Conservation (phyloP, 441 rosid genomes). For the Kokia cookei region DNA sequence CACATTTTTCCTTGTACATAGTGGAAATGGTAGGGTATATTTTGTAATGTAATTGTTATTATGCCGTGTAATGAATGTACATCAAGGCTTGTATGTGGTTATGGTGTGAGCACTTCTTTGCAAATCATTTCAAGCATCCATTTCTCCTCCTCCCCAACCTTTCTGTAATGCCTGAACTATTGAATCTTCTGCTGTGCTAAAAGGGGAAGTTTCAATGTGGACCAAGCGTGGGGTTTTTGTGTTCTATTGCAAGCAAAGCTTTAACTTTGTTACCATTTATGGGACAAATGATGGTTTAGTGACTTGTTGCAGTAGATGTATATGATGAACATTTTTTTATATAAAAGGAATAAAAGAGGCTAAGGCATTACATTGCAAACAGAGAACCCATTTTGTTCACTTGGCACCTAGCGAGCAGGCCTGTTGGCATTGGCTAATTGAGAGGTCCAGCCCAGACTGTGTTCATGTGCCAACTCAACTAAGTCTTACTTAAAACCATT, state of each 20-base stretch:
- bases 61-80: conserved; percentile 3
- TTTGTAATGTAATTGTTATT: conserved; percentile 12
- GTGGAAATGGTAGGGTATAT: conserved; percentile 22
- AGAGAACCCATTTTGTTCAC: conserved; percentile 53
- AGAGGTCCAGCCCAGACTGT: conserved; percentile 9
- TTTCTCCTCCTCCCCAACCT: background rate
- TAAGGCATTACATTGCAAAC: conserved; percentile 31
- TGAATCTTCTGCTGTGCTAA: conserved; percentile 2
- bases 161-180: background rate
- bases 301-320: background rate
- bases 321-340: too few relatives aligned
- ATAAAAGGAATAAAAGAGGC: too few relatives aligned
- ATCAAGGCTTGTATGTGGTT: background rate
- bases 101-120: background rate
- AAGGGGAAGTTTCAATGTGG: conserved; percentile 16
- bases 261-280: conserved; percentile 3
- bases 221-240: background rate
- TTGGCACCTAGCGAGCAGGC: conserved; percentile 51
- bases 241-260: conserved; percentile 15
- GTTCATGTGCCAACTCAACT: too few relatives aligned
- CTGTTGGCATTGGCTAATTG: conserved; percentile 41
- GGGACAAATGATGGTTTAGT: conserved; percentile 24
- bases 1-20: conserved; percentile 23
- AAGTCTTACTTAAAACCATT: too few relatives aligned
- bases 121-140: background rate